Percentiles rank a stretch among this genome's conserved stretches.
Evolutionary conservation across 78 protist species (phyloP).

Genomic region (Dictyostelium discoideum): DNA sequence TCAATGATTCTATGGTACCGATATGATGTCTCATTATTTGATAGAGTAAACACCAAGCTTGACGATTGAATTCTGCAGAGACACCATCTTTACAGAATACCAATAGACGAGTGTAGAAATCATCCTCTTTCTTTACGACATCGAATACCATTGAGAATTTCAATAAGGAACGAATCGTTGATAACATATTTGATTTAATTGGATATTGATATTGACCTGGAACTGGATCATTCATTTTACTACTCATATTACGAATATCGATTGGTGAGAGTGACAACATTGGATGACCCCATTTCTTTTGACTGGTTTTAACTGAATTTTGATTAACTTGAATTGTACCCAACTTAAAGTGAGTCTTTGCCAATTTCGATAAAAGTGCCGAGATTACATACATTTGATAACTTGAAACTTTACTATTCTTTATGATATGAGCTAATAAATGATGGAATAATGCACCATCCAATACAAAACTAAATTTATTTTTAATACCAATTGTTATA

Average conservation of each 20-base stretch:
- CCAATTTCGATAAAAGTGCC: background rate
- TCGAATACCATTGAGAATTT: conserved; percentile 21
- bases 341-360: background rate
- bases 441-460: conserved; percentile 46
- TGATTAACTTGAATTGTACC: conserved; percentile 16
- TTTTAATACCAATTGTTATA: conserved; percentile 31
- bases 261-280: conserved; percentile 28
- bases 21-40: conserved; percentile 45
- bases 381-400: conserved; percentile 23
- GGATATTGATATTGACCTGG: background rate
- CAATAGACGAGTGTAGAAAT: conserved; percentile 30
- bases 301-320: conserved; percentile 13
- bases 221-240: conserved; percentile 9
- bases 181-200: conserved; percentile 17
- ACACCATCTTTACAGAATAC: conserved; percentile 38
- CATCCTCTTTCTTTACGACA: conserved; percentile 40
- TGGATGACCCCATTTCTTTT: conserved; percentile 34
- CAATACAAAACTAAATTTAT: conserved; percentile 39
- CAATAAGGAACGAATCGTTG: conserved; percentile 7
- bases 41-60: conserved; percentile 58
- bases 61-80: conserved; percentile 14
- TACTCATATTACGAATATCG: conserved; percentile 27
- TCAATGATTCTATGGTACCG: conserved; percentile 50
- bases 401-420: background rate
- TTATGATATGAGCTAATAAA: conserved; percentile 8